These are phyloP conservation scores for Starmerella stigmatis DNA, from an alignment of 805 yeast genomes.

Conservation along the genomic window DNA sequence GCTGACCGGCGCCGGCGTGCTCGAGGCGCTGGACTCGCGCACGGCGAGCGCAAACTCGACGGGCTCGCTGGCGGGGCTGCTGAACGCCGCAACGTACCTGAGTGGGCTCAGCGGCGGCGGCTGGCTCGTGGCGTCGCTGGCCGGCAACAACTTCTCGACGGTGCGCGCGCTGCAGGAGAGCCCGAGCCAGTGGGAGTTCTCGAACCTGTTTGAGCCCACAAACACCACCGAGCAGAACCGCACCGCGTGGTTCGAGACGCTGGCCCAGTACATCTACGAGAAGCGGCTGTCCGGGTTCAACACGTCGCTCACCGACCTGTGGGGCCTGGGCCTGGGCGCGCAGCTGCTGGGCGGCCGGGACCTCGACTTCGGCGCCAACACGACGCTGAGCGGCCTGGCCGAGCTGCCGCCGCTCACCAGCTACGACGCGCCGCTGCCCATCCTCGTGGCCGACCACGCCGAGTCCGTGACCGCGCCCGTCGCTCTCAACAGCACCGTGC, in stretches of 20 bases:
- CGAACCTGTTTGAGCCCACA: slow-evolving; percentile 48
- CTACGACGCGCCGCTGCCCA: slow-evolving; percentile 61
- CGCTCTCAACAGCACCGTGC: slow-evolving; percentile 54
- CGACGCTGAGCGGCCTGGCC: slow-evolving; percentile 42
- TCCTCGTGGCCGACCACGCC: slow-evolving; percentile 40
- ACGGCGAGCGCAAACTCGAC: slow-evolving; percentile 36
- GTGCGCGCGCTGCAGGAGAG: slow-evolving; percentile 47
- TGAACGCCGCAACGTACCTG: slow-evolving; percentile 60
- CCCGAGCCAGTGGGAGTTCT: slow-evolving; percentile 55
- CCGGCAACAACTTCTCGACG: slow-evolving; percentile 61
- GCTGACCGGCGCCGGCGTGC: slow-evolving; percentile 73
- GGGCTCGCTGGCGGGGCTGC: slow-evolving; percentile 58
- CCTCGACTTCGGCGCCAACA: slow-evolving; percentile 53
- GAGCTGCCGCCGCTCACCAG: slow-evolving; percentile 40
- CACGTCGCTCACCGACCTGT: slow-evolving; percentile 60
- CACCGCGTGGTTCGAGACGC: slow-evolving; percentile 34
- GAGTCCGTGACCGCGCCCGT: slow-evolving; percentile 44
- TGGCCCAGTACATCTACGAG: slow-evolving; percentile 40
- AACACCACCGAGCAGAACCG: slow-evolving; percentile 47
- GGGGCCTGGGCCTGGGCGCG: slow-evolving; percentile 70
- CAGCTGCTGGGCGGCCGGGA: slow-evolving; percentile 55
- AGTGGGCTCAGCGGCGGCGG: slow-evolving; percentile 78
- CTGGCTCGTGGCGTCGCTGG: slow-evolving; percentile 65
- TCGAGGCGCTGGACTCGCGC: slow-evolving; percentile 68
- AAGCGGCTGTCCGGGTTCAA: slow-evolving; percentile 59